Percentiles rank a stretch among this genome's conserved stretches.
Evolutionary conservation across 306 rosid species (phyloP).

Genomic region (Cicer cuneatum): DNA sequence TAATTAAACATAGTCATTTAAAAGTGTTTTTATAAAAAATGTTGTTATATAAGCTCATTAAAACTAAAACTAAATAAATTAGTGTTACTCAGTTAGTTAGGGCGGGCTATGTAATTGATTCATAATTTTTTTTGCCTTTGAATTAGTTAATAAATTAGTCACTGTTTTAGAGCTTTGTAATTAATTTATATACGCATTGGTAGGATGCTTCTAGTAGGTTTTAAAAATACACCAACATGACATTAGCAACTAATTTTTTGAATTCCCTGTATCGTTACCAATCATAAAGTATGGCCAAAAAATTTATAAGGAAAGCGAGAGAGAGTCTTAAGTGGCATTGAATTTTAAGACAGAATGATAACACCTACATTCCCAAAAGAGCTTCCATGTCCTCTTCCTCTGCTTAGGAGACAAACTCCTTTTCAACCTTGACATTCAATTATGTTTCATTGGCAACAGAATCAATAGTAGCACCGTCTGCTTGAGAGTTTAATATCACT

Average conservation of each 20-base stretch:
- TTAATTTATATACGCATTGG: too few relatives aligned
- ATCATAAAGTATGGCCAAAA: constrained; percentile 26
- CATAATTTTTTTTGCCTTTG: too few relatives aligned
- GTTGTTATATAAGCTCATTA: too few relatives aligned
- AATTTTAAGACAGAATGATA: constrained; percentile 32
- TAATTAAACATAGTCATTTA: too few relatives aligned
- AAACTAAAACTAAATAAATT: too few relatives aligned
- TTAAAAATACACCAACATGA: constrained; percentile 18
- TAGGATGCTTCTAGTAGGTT: constrained; percentile 26
- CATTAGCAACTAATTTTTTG: constrained; percentile 18
- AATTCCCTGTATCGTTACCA: constrained; percentile 30
- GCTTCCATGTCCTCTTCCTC: constrained; percentile 99
- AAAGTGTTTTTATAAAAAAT: too few relatives aligned
- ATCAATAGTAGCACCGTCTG: constrained; percentile 66
- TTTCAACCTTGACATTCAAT: constrained; percentile 86
- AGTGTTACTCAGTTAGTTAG: too few relatives aligned
- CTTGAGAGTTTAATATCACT: constrained; percentile 30
- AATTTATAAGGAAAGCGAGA: constrained; percentile 12
- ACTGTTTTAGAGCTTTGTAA: too few relatives aligned
- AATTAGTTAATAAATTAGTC: too few relatives aligned
- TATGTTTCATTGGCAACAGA: constrained; percentile 63
- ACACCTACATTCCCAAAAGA: constrained; percentile 86
- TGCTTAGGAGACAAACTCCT: constrained; percentile 96
- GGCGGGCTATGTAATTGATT: too few relatives aligned
- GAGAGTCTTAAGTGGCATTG: constrained; percentile 9